These are phyloP conservation scores for Ceratocystis huliohia DNA, from an alignment of 2,329 filamentous ascomycete genomes.

Conservation along the genomic window DNA sequence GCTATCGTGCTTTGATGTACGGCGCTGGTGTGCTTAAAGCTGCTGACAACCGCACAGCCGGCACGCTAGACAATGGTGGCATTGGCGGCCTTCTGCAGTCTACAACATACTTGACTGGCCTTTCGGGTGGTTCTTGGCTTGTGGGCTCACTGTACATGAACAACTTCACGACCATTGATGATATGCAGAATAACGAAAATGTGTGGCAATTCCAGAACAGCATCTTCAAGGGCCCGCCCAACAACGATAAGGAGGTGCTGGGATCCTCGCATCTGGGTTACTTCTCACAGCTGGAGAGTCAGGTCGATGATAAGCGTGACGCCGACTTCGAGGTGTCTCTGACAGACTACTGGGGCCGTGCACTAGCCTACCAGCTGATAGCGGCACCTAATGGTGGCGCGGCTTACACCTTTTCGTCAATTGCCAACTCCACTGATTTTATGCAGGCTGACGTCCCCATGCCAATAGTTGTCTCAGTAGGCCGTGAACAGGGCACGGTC, in stretches of 20 bases:
- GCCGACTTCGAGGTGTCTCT: slow-evolving; percentile 47
- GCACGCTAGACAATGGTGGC: slow-evolving; percentile 42
- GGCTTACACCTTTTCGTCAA: slow-evolving; percentile 68
- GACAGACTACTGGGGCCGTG: slow-evolving; percentile 83
- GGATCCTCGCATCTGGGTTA: slow-evolving; percentile 24
- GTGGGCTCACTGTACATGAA: slow-evolving; percentile 72
- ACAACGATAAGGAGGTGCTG: slow-evolving; percentile 25
- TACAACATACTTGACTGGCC: slow-evolving; percentile 64
- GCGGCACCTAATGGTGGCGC: slow-evolving; percentile 63
- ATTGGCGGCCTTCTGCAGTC: slow-evolving; percentile 72
- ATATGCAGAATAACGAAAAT: slow-evolving; percentile 27
- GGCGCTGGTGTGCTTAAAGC: slow-evolving; percentile 69
- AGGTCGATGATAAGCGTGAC: slow-evolving; percentile 30
- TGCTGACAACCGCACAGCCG: slow-evolving; percentile 58
- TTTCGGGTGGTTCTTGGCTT: slow-evolving; percentile 76
- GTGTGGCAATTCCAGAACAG: slow-evolving; percentile 34
- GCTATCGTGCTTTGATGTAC: slow-evolving; percentile 75
- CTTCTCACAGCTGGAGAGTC: slow-evolving; percentile 29
- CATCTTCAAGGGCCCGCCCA: slow-evolving; percentile 30
- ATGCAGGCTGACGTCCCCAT: slow-evolving; percentile 33
- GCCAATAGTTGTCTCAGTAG: slow-evolving; percentile 39
- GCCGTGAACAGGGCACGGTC: slow-evolving; percentile 33
- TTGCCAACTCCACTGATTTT: slow-evolving; percentile 35
- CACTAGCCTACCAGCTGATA: slow-evolving; percentile 74
- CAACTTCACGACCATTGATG: slow-evolving; percentile 61